Conservation (phyloP, 352 stramenopile genomes). For the Globisporangium polare region DNA sequence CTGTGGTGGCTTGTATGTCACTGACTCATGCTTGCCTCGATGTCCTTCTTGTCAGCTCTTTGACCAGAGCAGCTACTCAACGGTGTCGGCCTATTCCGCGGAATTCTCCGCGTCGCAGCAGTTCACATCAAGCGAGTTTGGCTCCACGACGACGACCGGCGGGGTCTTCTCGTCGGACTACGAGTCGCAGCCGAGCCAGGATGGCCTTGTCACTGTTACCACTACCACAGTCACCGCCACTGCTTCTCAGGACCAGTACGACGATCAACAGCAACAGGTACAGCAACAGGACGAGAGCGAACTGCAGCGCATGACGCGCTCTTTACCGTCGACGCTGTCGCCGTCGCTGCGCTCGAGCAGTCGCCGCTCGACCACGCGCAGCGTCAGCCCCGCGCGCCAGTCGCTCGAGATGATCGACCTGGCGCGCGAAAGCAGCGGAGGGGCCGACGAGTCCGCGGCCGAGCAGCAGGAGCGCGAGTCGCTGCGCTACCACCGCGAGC, state of each 20-base stretch:
- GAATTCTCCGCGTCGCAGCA: slow-evolving; percentile 8
- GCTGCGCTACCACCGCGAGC: background rate
- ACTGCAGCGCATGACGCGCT: slow-evolving; percentile 27
- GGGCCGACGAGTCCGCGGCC: slow-evolving; percentile 13
- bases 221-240: background rate
- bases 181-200: background rate
- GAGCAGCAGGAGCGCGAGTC: background rate
- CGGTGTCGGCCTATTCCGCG: slow-evolving; percentile 9
- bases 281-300: slow-evolving; percentile 6
- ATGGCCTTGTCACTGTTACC: background rate
- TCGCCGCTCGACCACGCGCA: slow-evolving; percentile 37
- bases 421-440: slow-evolving; percentile 20
- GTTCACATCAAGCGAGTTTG: slow-evolving; percentile 2
- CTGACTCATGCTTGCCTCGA: background rate
- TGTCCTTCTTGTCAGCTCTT: slow-evolving; percentile 15
- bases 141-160: background rate
- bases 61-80: slow-evolving; percentile 8
- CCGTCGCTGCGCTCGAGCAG: slow-evolving; percentile 9
- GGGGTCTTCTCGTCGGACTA: background rate
- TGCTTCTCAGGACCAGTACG: background rate
- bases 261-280: background rate
- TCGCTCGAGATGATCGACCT: slow-evolving; percentile 16
- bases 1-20: background rate
- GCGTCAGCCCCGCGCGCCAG: slow-evolving; percentile 36
- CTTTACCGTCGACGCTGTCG: slow-evolving; percentile 34